phyloP scores from a whole-genome alignment of 106 monocot species.

The Acorus gramineus region DNA sequence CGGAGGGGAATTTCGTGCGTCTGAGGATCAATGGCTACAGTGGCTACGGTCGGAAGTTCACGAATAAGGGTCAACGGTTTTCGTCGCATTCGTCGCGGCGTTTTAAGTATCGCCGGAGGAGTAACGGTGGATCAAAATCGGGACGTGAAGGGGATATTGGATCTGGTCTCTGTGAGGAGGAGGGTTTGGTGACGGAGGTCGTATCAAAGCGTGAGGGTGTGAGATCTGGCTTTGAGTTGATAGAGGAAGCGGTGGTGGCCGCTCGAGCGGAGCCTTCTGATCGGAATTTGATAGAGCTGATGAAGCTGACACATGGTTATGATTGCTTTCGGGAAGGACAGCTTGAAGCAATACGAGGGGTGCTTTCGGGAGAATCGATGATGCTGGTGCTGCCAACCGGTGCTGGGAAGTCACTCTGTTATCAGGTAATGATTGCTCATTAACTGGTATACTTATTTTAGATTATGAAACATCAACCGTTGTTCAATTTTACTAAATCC shows the following conservation, averaged over 20 bases:
- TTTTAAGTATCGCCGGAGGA: slow-evolving; percentile 22
- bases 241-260: slow-evolving; percentile 33
- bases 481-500: no score
- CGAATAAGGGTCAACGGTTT: slow-evolving; percentile 22
- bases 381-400: slow-evolving; percentile 94
- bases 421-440: slow-evolving; percentile 50
- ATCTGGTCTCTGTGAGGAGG: slow-evolving; percentile 10
- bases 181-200: slow-evolving; percentile 16
- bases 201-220: slow-evolving; percentile 3
- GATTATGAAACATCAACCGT: no score
- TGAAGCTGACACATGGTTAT: slow-evolving; percentile 71
- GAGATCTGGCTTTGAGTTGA: slow-evolving; percentile 1
- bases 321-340: slow-evolving; percentile 87
- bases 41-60: slow-evolving; percentile 28
- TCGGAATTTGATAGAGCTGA: slow-evolving; percentile 49
- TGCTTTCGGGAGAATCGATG: slow-evolving; percentile 57
- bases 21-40: slow-evolving; percentile 60
- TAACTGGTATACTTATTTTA: no score
- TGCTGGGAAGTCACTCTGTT: slow-evolving; percentile 92
- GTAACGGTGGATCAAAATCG: not conserved
- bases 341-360: slow-evolving; percentile 52
- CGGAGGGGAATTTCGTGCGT: slow-evolving; percentile 78
- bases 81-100: slow-evolving; percentile 6
- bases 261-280: slow-evolving; percentile 49
- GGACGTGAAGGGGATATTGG: not conserved